phyloP scores from a whole-genome alignment of 2,329 filamentous ascomycete genomes.

The Aureobasidium mangrovei region DNA sequence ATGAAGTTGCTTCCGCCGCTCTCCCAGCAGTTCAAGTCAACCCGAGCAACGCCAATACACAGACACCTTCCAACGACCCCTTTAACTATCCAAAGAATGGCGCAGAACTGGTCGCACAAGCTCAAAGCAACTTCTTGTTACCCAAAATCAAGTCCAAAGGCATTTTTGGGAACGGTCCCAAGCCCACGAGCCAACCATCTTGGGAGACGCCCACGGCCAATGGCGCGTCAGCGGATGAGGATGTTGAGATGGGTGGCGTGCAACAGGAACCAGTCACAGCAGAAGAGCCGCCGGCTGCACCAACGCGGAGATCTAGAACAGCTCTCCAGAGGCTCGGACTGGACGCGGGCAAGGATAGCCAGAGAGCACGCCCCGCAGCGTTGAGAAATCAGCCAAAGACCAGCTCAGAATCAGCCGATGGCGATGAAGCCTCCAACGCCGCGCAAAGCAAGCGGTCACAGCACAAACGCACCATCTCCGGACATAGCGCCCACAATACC shows the following conservation, averaged over 20 bases:
- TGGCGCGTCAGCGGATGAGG: constrained; percentile 34
- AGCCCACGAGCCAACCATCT: constrained; percentile 1
- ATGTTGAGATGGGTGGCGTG: constrained; percentile 29
- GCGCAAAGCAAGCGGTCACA: constrained; percentile 16
- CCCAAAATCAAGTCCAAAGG: constrained; percentile 16
- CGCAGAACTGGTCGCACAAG: constrained; percentile 8
- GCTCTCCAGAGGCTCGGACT: constrained; percentile 26
- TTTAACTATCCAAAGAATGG: constrained; percentile 29
- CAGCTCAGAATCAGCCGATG: constrained; percentile 32
- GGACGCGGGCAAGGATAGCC: constrained; percentile 25
- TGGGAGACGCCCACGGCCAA: constrained; percentile 42
- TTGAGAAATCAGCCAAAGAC: constrained; percentile 32
- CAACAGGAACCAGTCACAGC: constrained; percentile 18
- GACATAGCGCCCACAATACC: constrained; percentile 49
- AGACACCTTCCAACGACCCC: constrained; percentile 35
- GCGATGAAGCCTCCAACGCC: constrained; percentile 20
- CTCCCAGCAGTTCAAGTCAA: constrained; percentile 20
- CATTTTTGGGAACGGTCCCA: constrained; percentile 14
- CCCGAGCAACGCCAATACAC: constrained; percentile 18
- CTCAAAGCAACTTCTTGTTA: constrained; percentile 12
- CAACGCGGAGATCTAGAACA: constrained; percentile 30
- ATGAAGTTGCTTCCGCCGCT: constrained; percentile 21
- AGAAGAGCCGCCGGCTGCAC: constrained; percentile 42
- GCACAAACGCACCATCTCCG: constrained; percentile 87
- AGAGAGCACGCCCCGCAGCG: constrained; percentile 32